These are phyloP conservation scores for Ophiostoma sp. DNA, from an alignment of 2,329 filamentous ascomycete genomes.

Conservation along the genomic window DNA sequence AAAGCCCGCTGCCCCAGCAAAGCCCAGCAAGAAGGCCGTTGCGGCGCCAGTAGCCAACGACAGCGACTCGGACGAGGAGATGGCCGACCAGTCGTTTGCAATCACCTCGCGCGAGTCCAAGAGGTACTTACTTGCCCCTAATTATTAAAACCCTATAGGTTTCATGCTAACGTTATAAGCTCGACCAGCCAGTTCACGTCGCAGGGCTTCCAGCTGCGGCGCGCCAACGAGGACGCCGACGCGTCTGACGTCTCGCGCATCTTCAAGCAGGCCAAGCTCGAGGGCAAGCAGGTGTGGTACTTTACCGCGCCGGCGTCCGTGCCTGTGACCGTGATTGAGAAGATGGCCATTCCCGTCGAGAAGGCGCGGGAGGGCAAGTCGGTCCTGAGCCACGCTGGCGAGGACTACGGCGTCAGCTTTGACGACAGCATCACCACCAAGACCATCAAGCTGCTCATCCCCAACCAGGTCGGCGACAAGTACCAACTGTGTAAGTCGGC, in stretches of 20 bases:
- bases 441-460: slow-evolving; percentile 57
- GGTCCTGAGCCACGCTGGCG: slow-evolving; percentile 58
- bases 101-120: slow-evolving; percentile 19
- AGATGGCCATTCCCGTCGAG: slow-evolving; percentile 57
- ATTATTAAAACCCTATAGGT: too few species aligned
- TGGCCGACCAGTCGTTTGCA: slow-evolving; percentile 38
- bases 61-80: slow-evolving; percentile 23
- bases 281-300: slow-evolving; percentile 75
- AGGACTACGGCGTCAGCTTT: slow-evolving; percentile 56
- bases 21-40: not conserved
- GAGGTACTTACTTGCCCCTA: not conserved
- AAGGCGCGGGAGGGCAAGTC: slow-evolving; percentile 48
- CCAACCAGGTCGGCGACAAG: slow-evolving; percentile 48
- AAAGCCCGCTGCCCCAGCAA: not conserved
- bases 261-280: slow-evolving; percentile 53
- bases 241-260: slow-evolving; percentile 46
- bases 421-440: slow-evolving; percentile 46
- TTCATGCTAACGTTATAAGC: not conserved
- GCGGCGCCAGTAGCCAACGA: not conserved
- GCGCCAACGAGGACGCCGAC: slow-evolving; percentile 43
- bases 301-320: slow-evolving; percentile 67
- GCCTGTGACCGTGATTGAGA: slow-evolving; percentile 61
- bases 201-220: slow-evolving; percentile 51
- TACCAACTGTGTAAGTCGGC: slow-evolving; percentile 50
- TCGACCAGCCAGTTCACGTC: slow-evolving; percentile 40